Evolutionary conservation across 225 moss, liverwort and hornwort species (phyloP).

Genomic region (Pseudoscleropodium purum): DNA sequence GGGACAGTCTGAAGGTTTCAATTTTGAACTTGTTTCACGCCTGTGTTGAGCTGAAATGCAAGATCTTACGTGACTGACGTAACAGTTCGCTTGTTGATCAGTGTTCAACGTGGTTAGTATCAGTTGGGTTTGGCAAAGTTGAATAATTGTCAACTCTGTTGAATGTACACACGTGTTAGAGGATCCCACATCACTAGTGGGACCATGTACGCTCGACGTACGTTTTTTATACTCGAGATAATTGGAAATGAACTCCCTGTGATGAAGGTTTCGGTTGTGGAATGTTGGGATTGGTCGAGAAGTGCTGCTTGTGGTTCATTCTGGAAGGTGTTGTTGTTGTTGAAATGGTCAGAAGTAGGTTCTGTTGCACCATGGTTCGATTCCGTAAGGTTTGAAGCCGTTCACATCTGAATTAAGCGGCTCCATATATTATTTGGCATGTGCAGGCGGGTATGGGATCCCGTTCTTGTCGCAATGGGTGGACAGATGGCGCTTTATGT

Average conservation of each 20-base stretch:
- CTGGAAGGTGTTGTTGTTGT: neutral
- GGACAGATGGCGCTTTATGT: constrained; percentile 18
- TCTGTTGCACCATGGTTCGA: neutral
- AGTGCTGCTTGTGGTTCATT: neutral
- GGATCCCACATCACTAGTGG: neutral
- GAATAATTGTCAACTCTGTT: neutral
- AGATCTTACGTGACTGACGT: neutral
- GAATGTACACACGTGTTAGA: neutral
- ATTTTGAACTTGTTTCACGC: neutral
- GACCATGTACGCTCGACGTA: no score
- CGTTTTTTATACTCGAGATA: neutral
- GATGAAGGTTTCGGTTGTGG: neutral
- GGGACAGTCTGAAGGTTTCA: neutral
- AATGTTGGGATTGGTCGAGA: neutral
- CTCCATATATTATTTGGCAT: neutral
- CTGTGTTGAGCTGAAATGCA: neutral
- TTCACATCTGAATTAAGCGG: neutral
- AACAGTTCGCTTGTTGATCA: neutral
- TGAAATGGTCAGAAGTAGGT: neutral
- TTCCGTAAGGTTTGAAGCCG: neutral
- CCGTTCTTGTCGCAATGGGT: constrained; percentile 25
- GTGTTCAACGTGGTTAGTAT: no score
- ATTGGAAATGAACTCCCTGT: neutral
- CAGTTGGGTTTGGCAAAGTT: neutral
- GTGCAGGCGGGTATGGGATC: constrained; percentile 23